Conservation (phyloP, 1,284 basidiomycete genomes). For the Boletus calvinii region DNA sequence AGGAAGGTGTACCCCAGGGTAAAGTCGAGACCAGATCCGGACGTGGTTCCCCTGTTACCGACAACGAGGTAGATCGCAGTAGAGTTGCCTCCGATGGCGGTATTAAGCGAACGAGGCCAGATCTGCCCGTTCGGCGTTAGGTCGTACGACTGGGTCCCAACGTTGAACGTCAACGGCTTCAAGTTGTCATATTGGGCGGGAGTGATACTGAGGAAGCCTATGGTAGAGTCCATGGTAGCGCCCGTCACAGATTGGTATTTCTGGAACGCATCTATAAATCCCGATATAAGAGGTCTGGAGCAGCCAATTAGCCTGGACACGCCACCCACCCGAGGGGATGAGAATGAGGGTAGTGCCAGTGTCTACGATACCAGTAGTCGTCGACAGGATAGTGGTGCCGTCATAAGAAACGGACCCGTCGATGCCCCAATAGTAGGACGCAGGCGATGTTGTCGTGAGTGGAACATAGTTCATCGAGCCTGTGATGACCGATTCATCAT, state of each 20-base stretch:
- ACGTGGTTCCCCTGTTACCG: constrained; percentile 33
- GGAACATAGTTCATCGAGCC: constrained; percentile 47
- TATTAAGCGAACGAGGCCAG: constrained; percentile 50
- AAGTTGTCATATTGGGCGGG: constrained; percentile 28
- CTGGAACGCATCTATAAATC: constrained; percentile 46
- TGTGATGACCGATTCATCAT: constrained; percentile 43
- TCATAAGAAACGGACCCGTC: constrained; percentile 50
- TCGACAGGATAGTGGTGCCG: constrained; percentile 35
- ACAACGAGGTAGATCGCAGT: constrained; percentile 47
- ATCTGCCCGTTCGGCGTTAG: constrained; percentile 51
- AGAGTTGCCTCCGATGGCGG: constrained; percentile 39
- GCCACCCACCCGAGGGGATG: constrained; percentile 36
- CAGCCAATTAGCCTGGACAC: neutral
- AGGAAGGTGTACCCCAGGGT: constrained; percentile 9
- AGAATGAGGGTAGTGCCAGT: constrained; percentile 49
- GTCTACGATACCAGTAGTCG: constrained; percentile 31
- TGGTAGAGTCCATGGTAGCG: constrained; percentile 42
- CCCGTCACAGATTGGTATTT: constrained; percentile 52
- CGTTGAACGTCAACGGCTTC: constrained; percentile 17
- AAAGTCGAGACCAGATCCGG: constrained; percentile 44
- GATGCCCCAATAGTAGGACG: constrained; percentile 53
- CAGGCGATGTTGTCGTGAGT: constrained; percentile 49
- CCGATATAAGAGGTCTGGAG: neutral
- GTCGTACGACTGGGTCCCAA: constrained; percentile 39
- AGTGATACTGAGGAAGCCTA: constrained; percentile 43